phyloP scores from a whole-genome alignment of 2,329 filamentous ascomycete species.

The Chrysosphaeria jannelii region DNA sequence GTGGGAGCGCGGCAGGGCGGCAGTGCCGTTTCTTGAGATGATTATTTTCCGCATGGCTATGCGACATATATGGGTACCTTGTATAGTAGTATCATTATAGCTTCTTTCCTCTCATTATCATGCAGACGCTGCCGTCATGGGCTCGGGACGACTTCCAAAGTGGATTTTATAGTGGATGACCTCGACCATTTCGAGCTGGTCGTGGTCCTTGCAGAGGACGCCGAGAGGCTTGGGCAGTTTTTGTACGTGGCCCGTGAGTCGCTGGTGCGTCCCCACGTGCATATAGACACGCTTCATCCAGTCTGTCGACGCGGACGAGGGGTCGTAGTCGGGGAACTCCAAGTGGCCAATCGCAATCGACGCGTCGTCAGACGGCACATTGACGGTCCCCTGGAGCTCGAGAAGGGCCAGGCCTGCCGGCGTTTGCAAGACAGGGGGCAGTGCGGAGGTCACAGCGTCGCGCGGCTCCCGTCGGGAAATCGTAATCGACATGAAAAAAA shows the following conservation, averaged over 20 bases:
- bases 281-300: slow-evolving; percentile 86
- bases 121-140: too few species aligned
- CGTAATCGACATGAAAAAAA: too few species aligned
- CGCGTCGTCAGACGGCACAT: slow-evolving; percentile 15
- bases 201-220: slow-evolving; percentile 21
- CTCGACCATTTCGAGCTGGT: slow-evolving; percentile 53
- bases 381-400: slow-evolving; percentile 78
- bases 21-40: too few species aligned
- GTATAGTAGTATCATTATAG: too few species aligned
- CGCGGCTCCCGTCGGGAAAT: too few species aligned
- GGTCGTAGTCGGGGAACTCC: slow-evolving; percentile 25
- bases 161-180: slow-evolving; percentile 66
- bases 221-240: slow-evolving; percentile 54
- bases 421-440: slow-evolving; percentile 64
- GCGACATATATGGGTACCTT: too few species aligned
- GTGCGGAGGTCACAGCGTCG: slow-evolving; percentile 20
- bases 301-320: slow-evolving; percentile 17
- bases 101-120: too few species aligned
- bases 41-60: too few species aligned
- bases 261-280: slow-evolving; percentile 68
- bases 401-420: slow-evolving; percentile 70
- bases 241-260: slow-evolving; percentile 70
- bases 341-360: slow-evolving; percentile 13
- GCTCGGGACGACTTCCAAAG: slow-evolving; percentile 63
- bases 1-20: too few species aligned